These are phyloP conservation scores for Chlorella ohadii DNA, from an alignment of 139 green algal species.

Conservation along the genomic window DNA sequence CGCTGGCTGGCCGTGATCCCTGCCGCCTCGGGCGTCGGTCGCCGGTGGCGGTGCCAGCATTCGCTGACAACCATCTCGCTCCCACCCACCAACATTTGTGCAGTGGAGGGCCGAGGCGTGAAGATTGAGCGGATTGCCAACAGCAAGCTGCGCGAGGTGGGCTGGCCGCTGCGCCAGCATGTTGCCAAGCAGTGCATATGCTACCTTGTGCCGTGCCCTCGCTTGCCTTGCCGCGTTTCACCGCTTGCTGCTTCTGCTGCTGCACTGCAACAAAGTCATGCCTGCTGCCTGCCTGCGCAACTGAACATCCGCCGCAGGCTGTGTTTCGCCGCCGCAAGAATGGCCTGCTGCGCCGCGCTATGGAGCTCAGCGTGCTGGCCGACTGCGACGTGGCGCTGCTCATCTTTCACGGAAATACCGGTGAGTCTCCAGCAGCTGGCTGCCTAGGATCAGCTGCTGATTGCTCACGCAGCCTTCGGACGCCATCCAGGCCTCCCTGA, in stretches of 20 bases:
- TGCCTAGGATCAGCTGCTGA: too few relatives aligned
- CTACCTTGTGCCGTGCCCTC: too few relatives aligned
- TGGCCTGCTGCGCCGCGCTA: slow-evolving; percentile 81
- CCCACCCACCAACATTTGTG: background rate
- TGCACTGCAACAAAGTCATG: background rate
- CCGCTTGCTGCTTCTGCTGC: too few relatives aligned
- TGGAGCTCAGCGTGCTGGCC: slow-evolving; percentile 86
- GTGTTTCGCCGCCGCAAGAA: slow-evolving; percentile 80
- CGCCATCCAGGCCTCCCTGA: too few relatives aligned
- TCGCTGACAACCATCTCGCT: too few relatives aligned
- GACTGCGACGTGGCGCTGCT: slow-evolving; percentile 85
- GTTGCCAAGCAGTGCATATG: too few relatives aligned
- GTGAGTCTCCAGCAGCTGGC: background rate
- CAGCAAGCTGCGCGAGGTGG: slow-evolving; percentile 21
- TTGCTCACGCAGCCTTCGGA: too few relatives aligned
- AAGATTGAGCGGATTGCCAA: slow-evolving; percentile 37
- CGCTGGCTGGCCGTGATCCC: too few relatives aligned
- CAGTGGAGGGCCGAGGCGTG: slow-evolving; percentile 9
- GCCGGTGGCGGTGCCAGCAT: too few relatives aligned
- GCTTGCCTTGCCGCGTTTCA: too few relatives aligned
- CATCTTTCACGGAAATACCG: slow-evolving; percentile 56
- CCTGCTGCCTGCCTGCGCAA: background rate
- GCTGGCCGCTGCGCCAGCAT: background rate
- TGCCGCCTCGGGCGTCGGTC: too few relatives aligned
- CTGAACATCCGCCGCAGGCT: slow-evolving; percentile 34